phyloP scores from a whole-genome alignment of 1,284 basidiomycete species.

The Pseudozyma pruni region DNA sequence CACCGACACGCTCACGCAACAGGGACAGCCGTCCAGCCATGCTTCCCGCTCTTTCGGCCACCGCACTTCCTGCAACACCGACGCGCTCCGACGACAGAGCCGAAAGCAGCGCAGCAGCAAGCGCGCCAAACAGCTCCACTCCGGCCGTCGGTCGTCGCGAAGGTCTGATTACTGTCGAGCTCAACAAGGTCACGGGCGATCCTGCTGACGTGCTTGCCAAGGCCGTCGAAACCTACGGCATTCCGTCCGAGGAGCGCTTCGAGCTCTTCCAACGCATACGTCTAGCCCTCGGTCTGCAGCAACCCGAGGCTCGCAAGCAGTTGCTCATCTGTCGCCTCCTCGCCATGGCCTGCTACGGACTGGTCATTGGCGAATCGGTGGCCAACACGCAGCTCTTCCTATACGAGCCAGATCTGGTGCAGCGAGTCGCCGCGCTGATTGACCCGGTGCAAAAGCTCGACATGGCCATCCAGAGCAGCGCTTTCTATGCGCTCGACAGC shows the following conservation, averaged over 20 bases:
- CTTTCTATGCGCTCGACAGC: conserved; percentile 88
- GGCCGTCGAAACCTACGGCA: conserved; percentile 75
- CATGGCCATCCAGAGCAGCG: conserved; percentile 75
- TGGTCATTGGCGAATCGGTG: conserved; percentile 73
- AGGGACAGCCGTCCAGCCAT: conserved; percentile 36
- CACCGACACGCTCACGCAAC: conserved; percentile 42
- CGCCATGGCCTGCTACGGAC: conserved; percentile 81
- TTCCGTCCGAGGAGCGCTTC: conserved; percentile 87
- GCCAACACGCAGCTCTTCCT: conserved; percentile 86
- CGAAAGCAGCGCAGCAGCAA: conserved; percentile 1
- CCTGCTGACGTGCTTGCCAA: conserved; percentile 75
- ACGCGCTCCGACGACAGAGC: conserved; percentile 21
- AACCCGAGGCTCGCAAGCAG: conserved; percentile 78
- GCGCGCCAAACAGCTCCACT: conserved; percentile 5
- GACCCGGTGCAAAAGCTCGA: conserved; percentile 43
- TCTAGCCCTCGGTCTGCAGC: conserved; percentile 77
- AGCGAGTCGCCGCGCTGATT: conserved; percentile 54
- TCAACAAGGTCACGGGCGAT: conserved; percentile 38
- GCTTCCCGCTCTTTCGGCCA: conserved; percentile 31
- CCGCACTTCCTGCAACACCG: conserved; percentile 28
- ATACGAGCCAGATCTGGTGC: conserved; percentile 87
- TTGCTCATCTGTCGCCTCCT: conserved; percentile 84
- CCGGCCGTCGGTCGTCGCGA: conserved; percentile 36
- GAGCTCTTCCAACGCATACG: conserved; percentile 89
- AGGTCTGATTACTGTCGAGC: conserved; percentile 54